Evolutionary conservation across 495 filamentous ascomycete species (phyloP), one percentile per base, ranked within the genome.

Genomic region (Sordaria brevicollis): DNA sequence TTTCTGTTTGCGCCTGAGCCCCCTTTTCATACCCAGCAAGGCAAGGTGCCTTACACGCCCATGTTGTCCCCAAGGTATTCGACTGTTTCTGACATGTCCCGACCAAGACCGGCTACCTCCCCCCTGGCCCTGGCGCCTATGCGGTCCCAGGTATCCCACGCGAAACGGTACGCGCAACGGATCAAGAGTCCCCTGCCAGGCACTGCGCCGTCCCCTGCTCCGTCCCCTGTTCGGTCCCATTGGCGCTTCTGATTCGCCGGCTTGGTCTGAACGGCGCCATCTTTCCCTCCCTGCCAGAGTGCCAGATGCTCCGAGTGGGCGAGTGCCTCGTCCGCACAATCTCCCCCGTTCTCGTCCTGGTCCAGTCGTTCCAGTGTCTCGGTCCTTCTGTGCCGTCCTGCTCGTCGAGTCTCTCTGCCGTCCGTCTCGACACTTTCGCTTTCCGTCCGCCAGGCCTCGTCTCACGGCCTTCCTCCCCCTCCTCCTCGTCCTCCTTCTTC

Each of bases 221-320:
- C 11, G 49, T 1, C 72, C 69, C 69, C 69, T 71, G 66, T 33
- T 68, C 31, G 66, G 39, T 67, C 69, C 71, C 71, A 73, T 72
- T 74, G 71, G 35, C 69, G 65, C 67, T 71, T 72, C 70, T 77
- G 70, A 79, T 79, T 79, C 74, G 78, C 71, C 72, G 70, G 70
- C 37, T 66, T 34, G 70, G 69, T 71, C 34, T 66, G 71, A 38
- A 72, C 67, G 65, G 35, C 36, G 35, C 65, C 57, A 57, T 66
- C 41, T 65, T n/a, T 31, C 6, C 17, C 67, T 73, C 73, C 73
- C 70, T 67, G 71, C 69, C 74, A 43, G 68, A 71, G 49, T 62
- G 49, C 49, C 49, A 57, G 49, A 62, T 62, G 49, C 49, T 62
- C 11, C 49, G 25, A 62, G 49, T 31, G 49, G 49, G 11, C 49